Conservation (phyloP, 352 stramenopile species). For the Pythium sukuiense region DNA sequence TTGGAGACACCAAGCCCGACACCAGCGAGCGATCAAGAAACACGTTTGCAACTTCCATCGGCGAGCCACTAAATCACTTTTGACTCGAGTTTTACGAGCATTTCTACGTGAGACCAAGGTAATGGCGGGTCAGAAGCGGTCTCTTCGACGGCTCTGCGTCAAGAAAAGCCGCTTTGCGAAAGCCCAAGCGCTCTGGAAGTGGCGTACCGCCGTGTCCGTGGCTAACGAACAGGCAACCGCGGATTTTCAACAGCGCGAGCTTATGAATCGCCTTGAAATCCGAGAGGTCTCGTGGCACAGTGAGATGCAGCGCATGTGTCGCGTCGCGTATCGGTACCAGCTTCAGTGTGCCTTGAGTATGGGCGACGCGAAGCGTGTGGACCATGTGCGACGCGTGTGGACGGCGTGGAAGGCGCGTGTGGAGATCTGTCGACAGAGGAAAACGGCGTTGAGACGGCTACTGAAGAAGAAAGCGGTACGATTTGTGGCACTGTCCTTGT, state of each 20-base stretch:
- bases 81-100: background rate
- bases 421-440: background rate
- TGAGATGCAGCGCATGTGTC: conserved; percentile 18
- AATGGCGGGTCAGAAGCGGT: background rate
- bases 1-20: background rate
- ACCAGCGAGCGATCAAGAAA: background rate
- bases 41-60: background rate
- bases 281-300: conserved; percentile 16
- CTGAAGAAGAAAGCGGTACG: conserved; percentile 3
- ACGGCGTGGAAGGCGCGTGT: conserved; percentile 22
- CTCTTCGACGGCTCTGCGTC: background rate
- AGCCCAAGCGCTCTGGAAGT: conserved; percentile 3
- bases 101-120: background rate
- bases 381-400: conserved; percentile 18
- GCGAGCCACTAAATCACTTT: too few species aligned
- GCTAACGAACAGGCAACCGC: conserved; percentile 2
- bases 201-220: background rate
- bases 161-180: background rate
- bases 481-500: background rate
- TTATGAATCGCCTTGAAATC: conserved; percentile 25
- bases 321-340: conserved; percentile 35
- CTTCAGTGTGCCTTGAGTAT: conserved; percentile 35
- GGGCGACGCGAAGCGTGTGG: conserved; percentile 27
- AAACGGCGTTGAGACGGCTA: conserved; percentile 19
- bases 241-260: conserved; percentile 22